A percentile compares a stretch with the other conserved stretches of the same genome.
Conservation (phyloP, 73 alveolate species). For the Paramecium bursaria region DNA sequence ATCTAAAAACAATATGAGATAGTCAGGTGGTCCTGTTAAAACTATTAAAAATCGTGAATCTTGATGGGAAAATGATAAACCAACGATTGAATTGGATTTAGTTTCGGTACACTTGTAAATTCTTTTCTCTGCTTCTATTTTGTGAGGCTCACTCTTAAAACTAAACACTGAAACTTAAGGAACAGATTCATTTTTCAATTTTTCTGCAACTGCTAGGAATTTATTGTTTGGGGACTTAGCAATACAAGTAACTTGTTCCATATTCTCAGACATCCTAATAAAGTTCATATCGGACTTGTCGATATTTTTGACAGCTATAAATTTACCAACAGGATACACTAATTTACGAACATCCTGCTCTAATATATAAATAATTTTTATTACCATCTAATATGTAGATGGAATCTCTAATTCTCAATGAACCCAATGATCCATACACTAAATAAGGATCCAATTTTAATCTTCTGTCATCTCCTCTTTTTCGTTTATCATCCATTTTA, state of each 20-base stretch:
- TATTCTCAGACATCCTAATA: slow-evolving; percentile 61
- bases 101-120: slow-evolving; percentile 65
- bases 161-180: slow-evolving; percentile 63
- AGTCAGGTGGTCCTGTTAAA: slow-evolving; percentile 75
- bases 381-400: slow-evolving; percentile 31
- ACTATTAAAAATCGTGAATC: slow-evolving; percentile 73
- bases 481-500: slow-evolving; percentile 60
- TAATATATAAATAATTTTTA: background rate
- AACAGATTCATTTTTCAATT: slow-evolving; percentile 63
- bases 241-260: slow-evolving; percentile 56
- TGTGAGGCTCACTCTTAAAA: slow-evolving; percentile 47
- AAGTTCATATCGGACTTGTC: slow-evolving; percentile 62
- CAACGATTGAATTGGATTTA: slow-evolving; percentile 57
- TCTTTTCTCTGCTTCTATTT: slow-evolving; percentile 65
- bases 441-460: slow-evolving; percentile 61
- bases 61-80: slow-evolving; percentile 71
- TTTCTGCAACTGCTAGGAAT: slow-evolving; percentile 70
- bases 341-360: slow-evolving; percentile 57
- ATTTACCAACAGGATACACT: slow-evolving; percentile 68
- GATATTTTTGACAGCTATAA: slow-evolving; percentile 63
- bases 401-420: slow-evolving; percentile 52
- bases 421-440: slow-evolving; percentile 60
- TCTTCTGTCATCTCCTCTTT: slow-evolving; percentile 61
- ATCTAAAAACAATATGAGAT: slow-evolving; percentile 70
- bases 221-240: slow-evolving; percentile 68